A percentile compares a stretch with the other conserved stretches of the same genome.
These are phyloP conservation scores for Nelumbo lutea DNA, from an alignment of 164 flowering plant species.

Conservation along the genomic window DNA sequence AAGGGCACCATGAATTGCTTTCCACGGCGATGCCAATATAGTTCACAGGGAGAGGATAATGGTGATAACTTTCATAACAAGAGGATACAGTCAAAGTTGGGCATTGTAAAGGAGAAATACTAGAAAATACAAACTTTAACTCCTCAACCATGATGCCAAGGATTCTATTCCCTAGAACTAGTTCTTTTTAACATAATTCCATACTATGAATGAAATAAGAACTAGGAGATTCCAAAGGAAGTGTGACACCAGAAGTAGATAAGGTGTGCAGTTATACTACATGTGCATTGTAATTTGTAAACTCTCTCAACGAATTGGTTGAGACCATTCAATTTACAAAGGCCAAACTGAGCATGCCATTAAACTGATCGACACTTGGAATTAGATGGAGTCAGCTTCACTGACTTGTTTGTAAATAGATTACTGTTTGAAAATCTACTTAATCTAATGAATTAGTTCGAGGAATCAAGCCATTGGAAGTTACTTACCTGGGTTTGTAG, in stretches of 20 bases:
- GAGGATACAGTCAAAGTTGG: too few relatives aligned
- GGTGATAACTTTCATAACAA: too few relatives aligned
- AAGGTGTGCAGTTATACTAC: not conserved
- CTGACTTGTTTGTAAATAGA: not conserved
- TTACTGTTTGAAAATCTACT: not conserved
- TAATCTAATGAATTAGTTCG: conserved; percentile 4
- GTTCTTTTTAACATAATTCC: not conserved
- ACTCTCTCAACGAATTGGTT: not conserved
- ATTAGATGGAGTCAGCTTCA: not conserved
- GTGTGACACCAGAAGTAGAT: not conserved
- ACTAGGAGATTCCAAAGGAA: not conserved
- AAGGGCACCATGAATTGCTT: too few relatives aligned
- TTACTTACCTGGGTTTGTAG: conserved; percentile 49
- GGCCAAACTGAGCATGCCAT: not conserved
- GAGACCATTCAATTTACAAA: not conserved
- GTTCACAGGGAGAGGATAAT: too few relatives aligned
- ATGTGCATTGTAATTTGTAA: not conserved
- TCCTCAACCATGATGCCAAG: not conserved
- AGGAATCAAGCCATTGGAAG: conserved; percentile 9
- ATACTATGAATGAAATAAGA: not conserved
- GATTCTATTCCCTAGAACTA: not conserved
- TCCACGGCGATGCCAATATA: too few relatives aligned
- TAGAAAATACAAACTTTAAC: too few relatives aligned
- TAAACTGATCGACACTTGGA: not conserved
- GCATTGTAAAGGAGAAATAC: too few relatives aligned